Conservation (phyloP, 2,329 filamentous ascomycete genomes). For the Sporothrix protearum region DNA sequence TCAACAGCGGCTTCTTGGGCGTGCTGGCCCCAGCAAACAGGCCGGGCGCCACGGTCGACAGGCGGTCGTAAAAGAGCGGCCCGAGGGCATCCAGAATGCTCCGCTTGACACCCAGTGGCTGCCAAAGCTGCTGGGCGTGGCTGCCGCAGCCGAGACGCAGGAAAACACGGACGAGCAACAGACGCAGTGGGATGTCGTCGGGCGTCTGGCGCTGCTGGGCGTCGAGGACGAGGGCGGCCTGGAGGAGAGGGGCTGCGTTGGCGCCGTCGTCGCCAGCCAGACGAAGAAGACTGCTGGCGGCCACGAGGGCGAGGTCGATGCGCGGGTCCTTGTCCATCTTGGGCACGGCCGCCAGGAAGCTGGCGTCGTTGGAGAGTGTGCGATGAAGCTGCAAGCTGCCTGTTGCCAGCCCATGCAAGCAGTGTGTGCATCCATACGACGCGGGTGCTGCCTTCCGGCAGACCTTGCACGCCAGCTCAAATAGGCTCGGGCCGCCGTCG, state of each 20-base stretch:
- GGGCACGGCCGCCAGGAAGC: slow-evolving; percentile 29
- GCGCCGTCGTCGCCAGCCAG: slow-evolving; percentile 32
- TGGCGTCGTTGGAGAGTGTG: slow-evolving; percentile 29
- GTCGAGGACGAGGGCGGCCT: slow-evolving; percentile 50
- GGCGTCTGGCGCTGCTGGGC: slow-evolving; percentile 45
- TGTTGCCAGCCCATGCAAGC: slow-evolving; percentile 27
- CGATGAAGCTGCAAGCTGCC: slow-evolving; percentile 29
- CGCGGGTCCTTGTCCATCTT: slow-evolving; percentile 35
- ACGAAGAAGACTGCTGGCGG: slow-evolving; percentile 34
- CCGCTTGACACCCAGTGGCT: slow-evolving; percentile 52
- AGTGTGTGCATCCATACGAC: slow-evolving; percentile 24
- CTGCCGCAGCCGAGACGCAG: slow-evolving; percentile 49
- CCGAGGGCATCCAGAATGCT: slow-evolving; percentile 56
- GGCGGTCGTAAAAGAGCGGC: slow-evolving; percentile 53
- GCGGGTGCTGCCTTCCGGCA: slow-evolving; percentile 20
- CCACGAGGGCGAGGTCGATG: slow-evolving; percentile 36
- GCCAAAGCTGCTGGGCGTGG: slow-evolving; percentile 48
- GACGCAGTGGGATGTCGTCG: slow-evolving; percentile 45
- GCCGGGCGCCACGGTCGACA: slow-evolving; percentile 50
- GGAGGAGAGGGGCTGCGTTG: slow-evolving; percentile 40
- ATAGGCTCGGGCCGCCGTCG: neutral
- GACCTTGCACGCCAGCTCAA: slow-evolving; percentile 28
- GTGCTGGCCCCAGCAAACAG: slow-evolving; percentile 36
- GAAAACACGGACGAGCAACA: slow-evolving; percentile 52
- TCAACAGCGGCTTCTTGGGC: slow-evolving; percentile 35